Evolutionary conservation across 108 stramenopile genomes (phyloP), one percentile per base, ranked within the genome.

Genomic region (Licmophora abbreviata): DNA sequence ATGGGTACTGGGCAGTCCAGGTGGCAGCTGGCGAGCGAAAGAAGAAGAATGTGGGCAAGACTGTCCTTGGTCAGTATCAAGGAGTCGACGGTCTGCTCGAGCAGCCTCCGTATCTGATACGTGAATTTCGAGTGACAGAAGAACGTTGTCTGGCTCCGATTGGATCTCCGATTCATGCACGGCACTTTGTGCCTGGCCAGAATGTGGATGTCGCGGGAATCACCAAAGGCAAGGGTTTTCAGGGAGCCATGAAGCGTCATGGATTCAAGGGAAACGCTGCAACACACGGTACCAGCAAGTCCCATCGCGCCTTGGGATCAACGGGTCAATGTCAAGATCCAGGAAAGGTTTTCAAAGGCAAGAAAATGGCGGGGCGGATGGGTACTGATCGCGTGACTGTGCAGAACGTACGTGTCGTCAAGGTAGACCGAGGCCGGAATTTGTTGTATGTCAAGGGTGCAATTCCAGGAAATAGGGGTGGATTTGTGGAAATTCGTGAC

Each of bases 281-380:
- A 1, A 74, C 84, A 17, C 99, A 99, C 72, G 99, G 99, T 47
- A 88, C 79, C 1, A 92, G 88, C 41, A 69, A 77, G 59, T 66
- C 87, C 31, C 99, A 98, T 74, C 92, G 99, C 31, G 73, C 79
- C 15, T 69, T 76, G 24, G 93, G 95, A 24, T 81, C 83, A 24
- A 93, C 85, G 32, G 88, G 88, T 18, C 66, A 68, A 54, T 95
- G 92, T 69, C 90, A 92, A 56, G 93, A 92, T 65, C 95, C 95
- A 3, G 96, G 99, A 29, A 71, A 82, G 35, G 99, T 99, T 1
- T 97, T 92, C 61, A 98, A 98, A 71, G 97, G 90, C 14, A 82
- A 85, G 69, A 99, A 99, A 60, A 98, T 99, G 99, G 77, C 99
- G 2, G 99, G 99, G 6, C 76, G 89, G 7, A 97, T 97, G 96